Base-by-base conservation (phyloP, 1,139 yeast species). In the Saccharomyces hybrid region DNA sequence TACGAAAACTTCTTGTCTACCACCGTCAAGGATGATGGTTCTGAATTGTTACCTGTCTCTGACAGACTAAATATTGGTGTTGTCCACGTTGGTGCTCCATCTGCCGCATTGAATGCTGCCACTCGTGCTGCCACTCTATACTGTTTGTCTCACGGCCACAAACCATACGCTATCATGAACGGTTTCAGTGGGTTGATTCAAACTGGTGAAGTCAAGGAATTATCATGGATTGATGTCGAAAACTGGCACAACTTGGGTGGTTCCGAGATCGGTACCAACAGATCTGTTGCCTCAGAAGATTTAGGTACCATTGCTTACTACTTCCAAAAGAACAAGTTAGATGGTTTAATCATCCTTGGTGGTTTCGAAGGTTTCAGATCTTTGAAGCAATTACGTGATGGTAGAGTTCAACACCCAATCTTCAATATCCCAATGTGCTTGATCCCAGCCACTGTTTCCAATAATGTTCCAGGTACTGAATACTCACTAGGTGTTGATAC, bases 391-490 rank as follows among this genome's bases (percentile, higher is more conserved):
- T 75, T 86, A 62, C 85, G 83, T 61, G 76, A 74, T 60, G 82
- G 86, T 48, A 78, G 90, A 70, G 59, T 72, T 1, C 76, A 78
- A 64, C 86, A 84, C 70, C 95, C 93, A 46, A 79, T 72, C 31
- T 85, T 86, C 71, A 78, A 87, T 66, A 85, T 86, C 52, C 93
- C 95, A 59, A 82, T 85, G 86, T 84, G 84, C 52, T 76, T 83
- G 61, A 79, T 86, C 57, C 95, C 95, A 30, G 85, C 93, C n/a
- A 86, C 95, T 1, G 84, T 86, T 51, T 85, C 93, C 25, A 86
- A 86, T 69, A 86, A 86, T 64, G 93, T 86, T 49, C 95, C 95
- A 31, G 95, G 95, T 57, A 83, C 91, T 3, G 91, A 86, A 68
- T 86, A 85, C 67, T 85, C 93, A 0, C 71, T 86, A 54, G 95